Conservation (phyloP, 2,329 filamentous ascomycete genomes). For the Laburnicola sp. region DNA sequence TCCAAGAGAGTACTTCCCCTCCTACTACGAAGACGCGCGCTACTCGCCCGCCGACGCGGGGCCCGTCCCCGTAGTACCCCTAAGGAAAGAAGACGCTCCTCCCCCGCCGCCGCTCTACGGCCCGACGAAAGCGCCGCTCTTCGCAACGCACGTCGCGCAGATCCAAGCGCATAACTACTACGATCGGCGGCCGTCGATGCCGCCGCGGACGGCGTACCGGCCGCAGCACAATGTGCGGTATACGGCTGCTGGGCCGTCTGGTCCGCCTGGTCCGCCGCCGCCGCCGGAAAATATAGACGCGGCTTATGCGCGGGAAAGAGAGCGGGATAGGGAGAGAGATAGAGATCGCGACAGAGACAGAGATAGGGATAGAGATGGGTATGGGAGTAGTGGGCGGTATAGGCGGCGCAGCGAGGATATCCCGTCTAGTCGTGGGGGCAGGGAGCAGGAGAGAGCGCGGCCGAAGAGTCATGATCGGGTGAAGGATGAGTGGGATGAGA, state of each 20-base stretch:
- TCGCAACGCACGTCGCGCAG: conserved; percentile 52
- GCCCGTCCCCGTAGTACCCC: conserved; percentile 14
- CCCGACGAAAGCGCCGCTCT: conserved; percentile 51
- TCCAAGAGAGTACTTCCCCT: conserved; percentile 45
- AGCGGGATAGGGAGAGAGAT: too few relatives aligned
- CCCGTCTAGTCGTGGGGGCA: conserved; percentile 3
- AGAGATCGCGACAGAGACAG: conserved; percentile 17
- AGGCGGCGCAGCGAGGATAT: conserved; percentile 16
- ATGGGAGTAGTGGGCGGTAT: conserved; percentile 12
- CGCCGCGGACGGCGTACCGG: conserved; percentile 30
- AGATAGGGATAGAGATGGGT: conserved; percentile 15
- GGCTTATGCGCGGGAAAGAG: conserved; percentile 25
- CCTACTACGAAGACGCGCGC: conserved; percentile 36
- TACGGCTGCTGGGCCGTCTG: conserved; percentile 11
- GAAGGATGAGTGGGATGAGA: conserved; percentile 26
- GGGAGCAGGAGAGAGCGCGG: conserved; percentile 3
- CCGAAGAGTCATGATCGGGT: conserved; percentile 25
- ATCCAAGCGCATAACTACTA: conserved; percentile 41
- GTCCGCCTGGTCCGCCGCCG: too few relatives aligned
- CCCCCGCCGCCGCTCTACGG: conserved; percentile 43
- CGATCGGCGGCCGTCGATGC: conserved; percentile 33
- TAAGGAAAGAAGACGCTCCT: conserved; percentile 21
- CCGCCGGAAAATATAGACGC: conserved; percentile 26
- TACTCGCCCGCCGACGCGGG: conserved; percentile 28
- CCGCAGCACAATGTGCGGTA: conserved; percentile 33